Evolutionary conservation across 805 yeast genomes (phyloP), one percentile per base, ranked within the genome.

Genomic region (Yamadazyma sp.): DNA sequence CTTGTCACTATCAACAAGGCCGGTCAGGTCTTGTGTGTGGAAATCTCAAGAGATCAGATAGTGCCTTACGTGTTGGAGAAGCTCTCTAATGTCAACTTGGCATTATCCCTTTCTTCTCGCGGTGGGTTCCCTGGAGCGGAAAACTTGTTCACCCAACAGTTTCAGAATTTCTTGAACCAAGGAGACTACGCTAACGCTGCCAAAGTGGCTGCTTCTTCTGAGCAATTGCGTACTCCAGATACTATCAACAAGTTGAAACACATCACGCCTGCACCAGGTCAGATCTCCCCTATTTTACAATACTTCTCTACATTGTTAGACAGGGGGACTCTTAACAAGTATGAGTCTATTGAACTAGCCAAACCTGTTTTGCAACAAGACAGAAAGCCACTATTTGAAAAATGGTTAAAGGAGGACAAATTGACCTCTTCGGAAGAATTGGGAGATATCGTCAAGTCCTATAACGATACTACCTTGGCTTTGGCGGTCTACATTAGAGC

Each of bases 101-200:
- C 97, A 3, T 71, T 93, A 44, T 73, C 88, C 8, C 77, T 93
- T 47, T 95, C 98, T 18, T 78, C 96, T 3, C 84, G 98, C 63
- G 97, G 96, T 56, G 96, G 96, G 1, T 78, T 93, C 55, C 93
- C 96, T 28, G 99, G 99, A 49, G 99, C 98, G 33, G 99, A 93
- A 60, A 82, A 80, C 54, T 73, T 93, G 46, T 90, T 93, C 64
- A 68, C 75, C 42, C 95, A 89, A 65, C 98, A 91, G 66, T 93
- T 93, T 68, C 95, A 89, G 55, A 80, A 81, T 59, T 75, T 82
- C 53, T 73, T 93, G 53, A 77, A 79, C 48, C 80, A 80, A 50
- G 96, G 96, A 50, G 93, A 89, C 60, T 93, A 89, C 57, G 73
- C 80, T 40, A 82, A 82, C 52, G 99, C 99, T 37, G 99, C 98